A percentile compares a stretch with the other conserved stretches of the same genome.
Evolutionary conservation across 306 rosid species (phyloP).

Genomic region (Begonia peltatifolia): DNA sequence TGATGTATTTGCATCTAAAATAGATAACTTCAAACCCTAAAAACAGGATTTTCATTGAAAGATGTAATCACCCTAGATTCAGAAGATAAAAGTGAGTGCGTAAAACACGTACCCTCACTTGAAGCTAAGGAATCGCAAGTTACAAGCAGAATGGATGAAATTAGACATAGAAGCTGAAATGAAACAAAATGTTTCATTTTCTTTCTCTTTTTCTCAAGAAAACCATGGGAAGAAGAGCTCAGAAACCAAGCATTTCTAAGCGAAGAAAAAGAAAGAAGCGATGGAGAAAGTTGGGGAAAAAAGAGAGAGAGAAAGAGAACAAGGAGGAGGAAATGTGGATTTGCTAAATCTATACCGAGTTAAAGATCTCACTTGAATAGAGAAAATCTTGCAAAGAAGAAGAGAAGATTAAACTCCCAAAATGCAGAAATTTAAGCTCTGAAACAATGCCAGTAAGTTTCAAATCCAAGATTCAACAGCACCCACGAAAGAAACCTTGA

Average conservation of each 20-base stretch:
- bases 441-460: slow-evolving; percentile 3
- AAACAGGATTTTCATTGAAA: background rate
- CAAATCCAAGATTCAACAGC: slow-evolving; percentile 28
- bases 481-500: slow-evolving; percentile 18
- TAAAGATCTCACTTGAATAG: slow-evolving; percentile 16
- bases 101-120: slow-evolving; percentile 49
- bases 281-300: background rate
- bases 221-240: slow-evolving; percentile 24
- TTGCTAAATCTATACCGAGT: slow-evolving; percentile 5
- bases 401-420: slow-evolving; percentile 14
- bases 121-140: slow-evolving; percentile 31
- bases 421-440: slow-evolving; percentile 4
- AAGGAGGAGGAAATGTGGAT: slow-evolving; percentile 10
- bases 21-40: no score
- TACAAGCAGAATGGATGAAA: slow-evolving; percentile 30
- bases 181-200: slow-evolving; percentile 44
- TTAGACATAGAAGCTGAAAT: slow-evolving; percentile 31
- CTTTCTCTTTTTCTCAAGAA: slow-evolving; percentile 15
- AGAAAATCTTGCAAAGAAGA: slow-evolving; percentile 14
- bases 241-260: slow-evolving; percentile 17
- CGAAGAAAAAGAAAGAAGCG: slow-evolving; percentile 11
- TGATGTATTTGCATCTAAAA: no score
- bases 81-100: slow-evolving; percentile 11
- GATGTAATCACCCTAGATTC: slow-evolving; percentile 12
- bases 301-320: slow-evolving; percentile 9